Evolutionary conservation across 306 rosid species (phyloP).

Genomic region (Hippophae gyantsensis): DNA sequence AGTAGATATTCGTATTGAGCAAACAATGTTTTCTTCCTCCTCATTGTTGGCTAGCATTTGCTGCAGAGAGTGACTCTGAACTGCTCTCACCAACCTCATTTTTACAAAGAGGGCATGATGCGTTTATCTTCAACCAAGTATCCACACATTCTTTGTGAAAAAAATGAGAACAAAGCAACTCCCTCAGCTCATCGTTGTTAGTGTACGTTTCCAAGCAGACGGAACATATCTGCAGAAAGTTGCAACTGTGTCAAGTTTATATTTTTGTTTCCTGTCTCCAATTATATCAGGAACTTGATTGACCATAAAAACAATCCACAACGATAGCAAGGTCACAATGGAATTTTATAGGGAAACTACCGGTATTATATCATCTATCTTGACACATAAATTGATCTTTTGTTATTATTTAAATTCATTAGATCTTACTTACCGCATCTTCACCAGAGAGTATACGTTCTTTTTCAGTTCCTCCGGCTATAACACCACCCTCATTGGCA

Average conservation of each 20-base stretch:
- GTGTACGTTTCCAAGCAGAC: constrained; percentile 84
- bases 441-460: constrained; percentile 83
- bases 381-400: neutral
- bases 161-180: constrained; percentile 85
- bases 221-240: constrained; percentile 71
- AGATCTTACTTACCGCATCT: constrained; percentile 64
- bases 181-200: constrained; percentile 79
- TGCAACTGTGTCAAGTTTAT: neutral
- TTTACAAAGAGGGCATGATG: constrained; percentile 91
- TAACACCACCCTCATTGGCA: constrained; percentile 59
- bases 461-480: constrained; percentile 87
- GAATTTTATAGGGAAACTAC: too few relatives aligned
- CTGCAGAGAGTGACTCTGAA: constrained; percentile 28
- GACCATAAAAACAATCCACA: too few relatives aligned
- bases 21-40: too few relatives aligned
- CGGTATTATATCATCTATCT: too few relatives aligned
- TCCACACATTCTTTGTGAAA: constrained; percentile 93
- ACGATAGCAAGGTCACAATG: too few relatives aligned
- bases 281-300: too few relatives aligned
- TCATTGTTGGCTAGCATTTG: constrained; percentile 34
- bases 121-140: constrained; percentile 90
- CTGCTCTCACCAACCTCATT: constrained; percentile 52
- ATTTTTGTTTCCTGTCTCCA: too few relatives aligned
- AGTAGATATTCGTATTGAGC: too few relatives aligned
- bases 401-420: constrained; percentile 1